phyloP scores from a whole-genome alignment of 2,329 filamentous ascomycete species.

The Alternaria sp. region DNA sequence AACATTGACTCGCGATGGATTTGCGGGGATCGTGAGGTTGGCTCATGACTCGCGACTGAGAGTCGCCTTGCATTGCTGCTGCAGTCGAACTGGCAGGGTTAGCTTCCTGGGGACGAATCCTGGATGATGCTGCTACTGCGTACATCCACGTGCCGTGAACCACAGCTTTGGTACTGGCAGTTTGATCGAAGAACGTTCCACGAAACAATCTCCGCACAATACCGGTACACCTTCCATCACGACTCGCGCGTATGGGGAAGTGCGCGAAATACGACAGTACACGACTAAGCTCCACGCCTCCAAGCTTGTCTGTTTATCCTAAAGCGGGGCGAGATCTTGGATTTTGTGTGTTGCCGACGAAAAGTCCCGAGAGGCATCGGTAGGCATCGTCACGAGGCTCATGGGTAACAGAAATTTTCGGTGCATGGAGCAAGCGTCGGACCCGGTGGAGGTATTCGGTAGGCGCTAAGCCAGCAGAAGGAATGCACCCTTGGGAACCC shows the following conservation, averaged over 20 bases:
- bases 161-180: not conserved
- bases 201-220: not conserved
- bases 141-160: not conserved
- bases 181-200: not conserved
- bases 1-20: not conserved
- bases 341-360: conserved; percentile 4
- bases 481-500: conserved; percentile 3
- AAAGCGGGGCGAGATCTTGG: conserved; percentile 6
- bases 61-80: not conserved
- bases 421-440: conserved; percentile 16
- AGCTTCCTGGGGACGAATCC: not conserved
- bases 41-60: conserved; percentile 1
- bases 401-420: conserved; percentile 12
- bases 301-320: not conserved
- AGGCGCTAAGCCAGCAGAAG: conserved; percentile 3
- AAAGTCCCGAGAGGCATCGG: conserved; percentile 3
- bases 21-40: conserved; percentile 2
- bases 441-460: not conserved
- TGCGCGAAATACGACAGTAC: conserved; percentile 10
- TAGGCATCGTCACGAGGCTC: conserved; percentile 16
- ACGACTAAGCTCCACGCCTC: conserved; percentile 1
- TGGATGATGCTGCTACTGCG: not conserved
- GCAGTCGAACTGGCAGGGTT: not conserved
- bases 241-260: conserved; percentile 2
- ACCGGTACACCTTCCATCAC: not conserved